Evolutionary conservation across 768 basidiomycete species (phyloP).

Genomic region (Rhodotorula sphaerocarpa): DNA sequence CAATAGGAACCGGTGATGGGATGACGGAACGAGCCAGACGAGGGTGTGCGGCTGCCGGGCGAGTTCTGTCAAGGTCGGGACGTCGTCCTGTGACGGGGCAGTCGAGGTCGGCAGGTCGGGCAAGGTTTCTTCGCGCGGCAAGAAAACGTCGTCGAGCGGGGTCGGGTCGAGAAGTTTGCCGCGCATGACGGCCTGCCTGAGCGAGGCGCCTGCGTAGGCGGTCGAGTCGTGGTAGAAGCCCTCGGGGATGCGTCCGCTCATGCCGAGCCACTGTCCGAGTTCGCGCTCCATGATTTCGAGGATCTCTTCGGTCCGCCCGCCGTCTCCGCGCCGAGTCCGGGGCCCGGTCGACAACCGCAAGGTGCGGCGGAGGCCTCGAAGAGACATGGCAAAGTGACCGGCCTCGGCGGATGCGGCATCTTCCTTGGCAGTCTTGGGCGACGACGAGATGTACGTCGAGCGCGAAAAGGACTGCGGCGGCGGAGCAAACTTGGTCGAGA

Average conservation of each 20-base stretch:
- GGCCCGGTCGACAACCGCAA: neutral
- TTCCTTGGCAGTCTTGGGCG: neutral
- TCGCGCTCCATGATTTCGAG: slow-evolving; percentile 26
- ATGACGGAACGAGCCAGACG: slow-evolving; percentile 24
- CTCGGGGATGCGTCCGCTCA: slow-evolving; percentile 7
- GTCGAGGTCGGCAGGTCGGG: slow-evolving; percentile 7
- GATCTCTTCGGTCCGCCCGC: slow-evolving; percentile 19
- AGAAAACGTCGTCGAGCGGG: slow-evolving; percentile 6
- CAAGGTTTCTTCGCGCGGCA: neutral
- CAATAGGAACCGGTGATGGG: slow-evolving; percentile 24
- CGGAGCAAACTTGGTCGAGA: slow-evolving; percentile 19
- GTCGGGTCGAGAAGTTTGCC: slow-evolving; percentile 23
- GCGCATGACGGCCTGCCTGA: neutral
- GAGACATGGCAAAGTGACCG: slow-evolving; percentile 26
- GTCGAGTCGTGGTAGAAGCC: slow-evolving; percentile 27
- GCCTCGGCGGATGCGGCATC: too few species aligned
- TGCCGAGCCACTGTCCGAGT: slow-evolving; percentile 12
- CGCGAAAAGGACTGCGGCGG: slow-evolving; percentile 21
- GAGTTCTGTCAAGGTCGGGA: slow-evolving; percentile 22
- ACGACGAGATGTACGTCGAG: slow-evolving; percentile 20
- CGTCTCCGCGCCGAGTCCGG: too few species aligned
- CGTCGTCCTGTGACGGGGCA: neutral
- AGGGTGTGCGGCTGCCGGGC: slow-evolving; percentile 22
- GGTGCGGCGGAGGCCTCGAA: slow-evolving; percentile 15
- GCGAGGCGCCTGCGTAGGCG: neutral